phyloP scores from a whole-genome alignment of 2,329 filamentous ascomycete species.

The Lanzia echinophila region DNA sequence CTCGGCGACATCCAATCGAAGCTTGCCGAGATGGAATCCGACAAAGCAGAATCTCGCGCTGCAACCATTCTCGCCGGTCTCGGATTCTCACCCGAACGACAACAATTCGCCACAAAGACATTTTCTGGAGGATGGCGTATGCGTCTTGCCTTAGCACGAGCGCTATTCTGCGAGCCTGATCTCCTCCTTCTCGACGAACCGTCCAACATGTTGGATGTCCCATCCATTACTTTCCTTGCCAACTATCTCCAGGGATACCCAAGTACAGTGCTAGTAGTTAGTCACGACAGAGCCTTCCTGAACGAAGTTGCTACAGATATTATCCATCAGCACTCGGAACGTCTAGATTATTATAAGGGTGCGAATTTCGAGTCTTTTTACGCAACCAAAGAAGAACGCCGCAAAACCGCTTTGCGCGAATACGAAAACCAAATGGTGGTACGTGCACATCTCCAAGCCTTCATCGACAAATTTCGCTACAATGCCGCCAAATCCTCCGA shows the following conservation, averaged over 20 bases:
- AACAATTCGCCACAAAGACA: slow-evolving; percentile 89
- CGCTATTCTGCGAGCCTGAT: slow-evolving; percentile 96
- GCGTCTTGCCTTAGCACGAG: slow-evolving; percentile 89
- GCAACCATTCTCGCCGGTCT: slow-evolving; percentile 95
- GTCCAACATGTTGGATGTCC: slow-evolving; percentile 99
- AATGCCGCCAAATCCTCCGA: slow-evolving; percentile 98
- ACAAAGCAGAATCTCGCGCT: slow-evolving; percentile 92
- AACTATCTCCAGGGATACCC: slow-evolving; percentile 93
- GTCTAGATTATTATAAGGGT: slow-evolving; percentile 96
- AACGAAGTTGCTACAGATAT: slow-evolving; percentile 99
- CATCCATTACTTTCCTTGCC: slow-evolving; percentile 96
- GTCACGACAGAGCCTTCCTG: slow-evolving; percentile 97
- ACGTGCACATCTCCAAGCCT: slow-evolving; percentile 87
- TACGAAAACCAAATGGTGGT: slow-evolving; percentile 98
- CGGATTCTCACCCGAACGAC: slow-evolving; percentile 88
- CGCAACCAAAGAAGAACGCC: slow-evolving; percentile 90
- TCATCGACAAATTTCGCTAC: slow-evolving; percentile 99
- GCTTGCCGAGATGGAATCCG: slow-evolving; percentile 96
- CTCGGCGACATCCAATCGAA: slow-evolving; percentile 88
- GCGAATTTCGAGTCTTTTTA: slow-evolving; percentile 98
- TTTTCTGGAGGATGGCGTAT: slow-evolving; percentile 99
- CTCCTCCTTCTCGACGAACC: slow-evolving; percentile 95
- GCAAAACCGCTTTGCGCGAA: slow-evolving; percentile 93
- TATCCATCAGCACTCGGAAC: slow-evolving; percentile 94
- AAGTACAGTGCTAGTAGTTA: slow-evolving; percentile 91